Evolutionary conservation across 2,329 filamentous ascomycete genomes (phyloP).

Genomic region (Hymenoscyphus scutula): DNA sequence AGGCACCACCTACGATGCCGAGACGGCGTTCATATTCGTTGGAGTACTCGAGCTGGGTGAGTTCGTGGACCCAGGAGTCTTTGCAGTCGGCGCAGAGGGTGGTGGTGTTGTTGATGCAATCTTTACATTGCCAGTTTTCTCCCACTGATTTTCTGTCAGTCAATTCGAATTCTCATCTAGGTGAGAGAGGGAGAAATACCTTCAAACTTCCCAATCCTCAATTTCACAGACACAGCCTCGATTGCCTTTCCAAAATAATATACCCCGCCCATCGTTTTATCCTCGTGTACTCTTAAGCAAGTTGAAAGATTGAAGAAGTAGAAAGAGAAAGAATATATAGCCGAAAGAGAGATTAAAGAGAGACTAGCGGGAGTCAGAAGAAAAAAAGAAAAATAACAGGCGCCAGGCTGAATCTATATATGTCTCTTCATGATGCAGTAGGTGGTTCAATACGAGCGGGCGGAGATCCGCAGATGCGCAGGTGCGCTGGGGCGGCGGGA

Average conservation of each 20-base stretch:
- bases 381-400: too few species aligned
- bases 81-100: constrained; percentile 7
- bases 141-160: not conserved
- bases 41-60: not conserved
- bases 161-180: not conserved
- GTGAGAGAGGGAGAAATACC: not conserved
- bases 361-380: not conserved
- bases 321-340: too few species aligned
- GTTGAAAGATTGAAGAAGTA: not conserved
- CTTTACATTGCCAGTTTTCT: constrained; percentile 5
- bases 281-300: not conserved
- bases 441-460: too few species aligned
- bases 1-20: not conserved
- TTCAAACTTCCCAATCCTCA: constrained; percentile 4
- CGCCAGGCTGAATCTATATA: too few species aligned
- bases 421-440: too few species aligned
- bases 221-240: not conserved
- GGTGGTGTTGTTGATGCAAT: not conserved
- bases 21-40: constrained; percentile 1
- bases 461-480: too few species aligned
- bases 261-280: not conserved
- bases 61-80: not conserved
- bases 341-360: not conserved
- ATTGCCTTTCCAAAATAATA: not conserved
- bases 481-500: too few species aligned